Conservation (phyloP, 1,284 basidiomycete species). For the Ganoderma leucocontextum region DNA sequence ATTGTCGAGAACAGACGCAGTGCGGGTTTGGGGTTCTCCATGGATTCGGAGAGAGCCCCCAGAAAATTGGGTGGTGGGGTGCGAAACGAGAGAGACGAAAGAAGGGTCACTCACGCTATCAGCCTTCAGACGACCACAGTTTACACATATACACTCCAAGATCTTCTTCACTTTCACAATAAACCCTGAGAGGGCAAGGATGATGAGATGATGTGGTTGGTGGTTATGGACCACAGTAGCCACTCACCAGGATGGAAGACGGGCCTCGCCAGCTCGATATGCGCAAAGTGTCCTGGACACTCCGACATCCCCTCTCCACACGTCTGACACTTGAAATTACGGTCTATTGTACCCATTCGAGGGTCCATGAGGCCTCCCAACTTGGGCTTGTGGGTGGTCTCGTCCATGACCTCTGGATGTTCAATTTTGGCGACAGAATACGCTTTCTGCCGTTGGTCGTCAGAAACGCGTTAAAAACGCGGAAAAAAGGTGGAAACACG, state of each 20-base stretch:
- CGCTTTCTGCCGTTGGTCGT: conserved; percentile 77
- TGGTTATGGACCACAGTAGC: conserved; percentile 3
- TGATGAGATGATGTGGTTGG: neutral
- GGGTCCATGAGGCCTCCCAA: conserved; percentile 97
- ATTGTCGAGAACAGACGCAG: conserved; percentile 77
- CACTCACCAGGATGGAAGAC: conserved; percentile 94
- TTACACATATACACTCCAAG: conserved; percentile 97
- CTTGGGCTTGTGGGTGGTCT: conserved; percentile 88
- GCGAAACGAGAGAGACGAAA: conserved; percentile 86
- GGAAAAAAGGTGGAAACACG: conserved; percentile 46
- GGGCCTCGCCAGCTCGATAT: conserved; percentile 96
- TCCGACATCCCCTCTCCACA: conserved; percentile 99
- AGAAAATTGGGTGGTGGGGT: conserved; percentile 92
- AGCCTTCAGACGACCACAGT: conserved; percentile 97
- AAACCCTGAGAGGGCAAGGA: conserved; percentile 71
- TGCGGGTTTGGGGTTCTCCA: conserved; percentile 92
- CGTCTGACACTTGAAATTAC: conserved; percentile 99
- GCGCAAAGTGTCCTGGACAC: conserved; percentile 98
- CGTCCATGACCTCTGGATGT: conserved; percentile 98
- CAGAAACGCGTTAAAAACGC: conserved; percentile 29
- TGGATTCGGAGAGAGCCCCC: conserved; percentile 89
- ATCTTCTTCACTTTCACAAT: conserved; percentile 99
- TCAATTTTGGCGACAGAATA: conserved; percentile 98
- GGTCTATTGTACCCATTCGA: conserved; percentile 97
- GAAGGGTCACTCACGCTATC: conserved; percentile 88